Evolutionary conservation across 768 basidiomycete genomes (phyloP).

Genomic region (Pleurotus salmoneostramineus): DNA sequence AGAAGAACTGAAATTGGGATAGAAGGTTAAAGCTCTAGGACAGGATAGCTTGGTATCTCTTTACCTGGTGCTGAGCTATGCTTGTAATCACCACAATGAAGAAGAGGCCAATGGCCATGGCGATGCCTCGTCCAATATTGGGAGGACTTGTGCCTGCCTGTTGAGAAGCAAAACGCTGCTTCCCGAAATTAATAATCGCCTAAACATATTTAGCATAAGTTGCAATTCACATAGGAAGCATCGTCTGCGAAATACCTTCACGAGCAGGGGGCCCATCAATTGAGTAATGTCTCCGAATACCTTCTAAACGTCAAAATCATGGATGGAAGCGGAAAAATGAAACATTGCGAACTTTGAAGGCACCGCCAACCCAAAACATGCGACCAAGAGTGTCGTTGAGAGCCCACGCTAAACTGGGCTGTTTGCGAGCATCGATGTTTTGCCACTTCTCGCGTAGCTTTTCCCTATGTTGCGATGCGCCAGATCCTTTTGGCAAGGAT

Average conservation of each 20-base stretch:
- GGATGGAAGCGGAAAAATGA: neutral
- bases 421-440: slow-evolving; percentile 35
- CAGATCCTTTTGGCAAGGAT: slow-evolving; percentile 18
- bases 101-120: slow-evolving; percentile 54
- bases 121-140: slow-evolving; percentile 52
- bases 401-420: slow-evolving; percentile 54
- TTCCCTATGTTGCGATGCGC: slow-evolving; percentile 20
- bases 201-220: slow-evolving; percentile 14
- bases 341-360: slow-evolving; percentile 42
- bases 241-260: slow-evolving; percentile 35
- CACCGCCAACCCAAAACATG: slow-evolving; percentile 61
- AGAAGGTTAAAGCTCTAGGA: neutral
- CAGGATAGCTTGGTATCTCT: neutral
- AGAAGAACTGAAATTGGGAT: slow-evolving; percentile 51
- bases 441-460: slow-evolving; percentile 41
- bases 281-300: slow-evolving; percentile 59
- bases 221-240: neutral
- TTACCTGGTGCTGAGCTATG: slow-evolving; percentile 60
- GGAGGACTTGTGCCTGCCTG: slow-evolving; percentile 28
- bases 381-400: slow-evolving; percentile 56
- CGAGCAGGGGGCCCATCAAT: slow-evolving; percentile 59
- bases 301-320: slow-evolving; percentile 21
- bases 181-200: slow-evolving; percentile 60
- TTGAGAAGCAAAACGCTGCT: slow-evolving; percentile 38
- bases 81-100: slow-evolving; percentile 45